Conservation (phyloP, 129 eudicot genomes). For the Flaveria sonorensis region DNA sequence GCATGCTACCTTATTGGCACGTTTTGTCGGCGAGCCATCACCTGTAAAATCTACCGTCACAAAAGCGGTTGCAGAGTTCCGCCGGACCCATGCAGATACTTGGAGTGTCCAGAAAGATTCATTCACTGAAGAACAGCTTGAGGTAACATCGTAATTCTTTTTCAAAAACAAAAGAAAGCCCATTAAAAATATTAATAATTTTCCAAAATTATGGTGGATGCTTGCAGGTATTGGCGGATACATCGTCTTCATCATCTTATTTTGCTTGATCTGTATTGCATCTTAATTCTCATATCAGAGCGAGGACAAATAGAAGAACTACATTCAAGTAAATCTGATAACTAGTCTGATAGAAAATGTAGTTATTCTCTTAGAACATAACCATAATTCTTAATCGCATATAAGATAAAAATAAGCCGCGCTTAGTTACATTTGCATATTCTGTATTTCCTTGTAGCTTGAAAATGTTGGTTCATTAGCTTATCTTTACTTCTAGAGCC, state of each 20-base stretch:
- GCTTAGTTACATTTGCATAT: constrained; percentile 16
- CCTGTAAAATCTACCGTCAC: constrained; percentile 95
- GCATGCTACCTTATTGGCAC: constrained; percentile 91
- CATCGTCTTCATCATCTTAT: constrained; percentile 95
- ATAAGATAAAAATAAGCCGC: constrained; percentile 31
- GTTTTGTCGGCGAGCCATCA: constrained; percentile 85
- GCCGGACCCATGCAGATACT: constrained; percentile 98
- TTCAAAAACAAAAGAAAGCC: not conserved
- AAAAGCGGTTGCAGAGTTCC: constrained; percentile 98
- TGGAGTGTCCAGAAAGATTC: constrained; percentile 94
- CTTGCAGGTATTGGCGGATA: constrained; percentile 90
- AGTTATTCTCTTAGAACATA: constrained; percentile 20
- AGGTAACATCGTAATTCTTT: constrained; percentile 47
- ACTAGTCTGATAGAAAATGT: constrained; percentile 35
- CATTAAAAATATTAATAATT: not conserved
- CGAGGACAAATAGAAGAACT: constrained; percentile 29
- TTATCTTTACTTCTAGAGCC: too few relatives aligned
- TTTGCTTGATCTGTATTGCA: constrained; percentile 64
- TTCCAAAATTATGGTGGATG: constrained; percentile 22
- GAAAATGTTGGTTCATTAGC: not conserved
- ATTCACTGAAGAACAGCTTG: constrained; percentile 95
- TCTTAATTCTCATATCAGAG: not conserved
- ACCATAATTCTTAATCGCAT: constrained; percentile 28
- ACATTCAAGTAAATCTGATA: constrained; percentile 26
- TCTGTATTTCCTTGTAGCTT: not conserved